Conservation (phyloP, 371 early-diverging fungal genomes). For the Conidiobolus incongruus region DNA sequence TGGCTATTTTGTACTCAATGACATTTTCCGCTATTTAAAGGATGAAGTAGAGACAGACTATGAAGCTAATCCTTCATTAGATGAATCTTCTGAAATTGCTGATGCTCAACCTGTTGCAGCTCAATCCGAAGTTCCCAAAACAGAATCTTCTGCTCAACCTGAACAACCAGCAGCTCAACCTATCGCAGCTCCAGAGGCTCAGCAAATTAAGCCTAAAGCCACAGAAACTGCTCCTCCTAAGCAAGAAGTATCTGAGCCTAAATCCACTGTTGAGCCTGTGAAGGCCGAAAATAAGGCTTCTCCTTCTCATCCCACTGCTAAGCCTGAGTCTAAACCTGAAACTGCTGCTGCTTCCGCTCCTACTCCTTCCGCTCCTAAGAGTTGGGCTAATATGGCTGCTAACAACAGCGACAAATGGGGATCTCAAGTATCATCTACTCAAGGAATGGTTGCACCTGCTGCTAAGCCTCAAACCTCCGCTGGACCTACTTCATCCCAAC, state of each 20-base stretch:
- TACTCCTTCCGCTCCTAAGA: conserved; percentile 12
- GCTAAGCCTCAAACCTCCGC: conserved; percentile 11
- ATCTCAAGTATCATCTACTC: conserved; percentile 13
- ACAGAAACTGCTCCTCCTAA: neutral
- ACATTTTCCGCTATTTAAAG: conserved; percentile 82
- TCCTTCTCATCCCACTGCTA: conserved; percentile 21
- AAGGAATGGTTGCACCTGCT: conserved; percentile 13
- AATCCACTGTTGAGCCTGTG: neutral
- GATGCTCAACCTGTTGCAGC: neutral
- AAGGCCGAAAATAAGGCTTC: conserved; percentile 20
- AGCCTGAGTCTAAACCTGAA: neutral
- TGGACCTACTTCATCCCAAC: neutral
- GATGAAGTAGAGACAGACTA: conserved; percentile 27
- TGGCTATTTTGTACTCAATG: conserved; percentile 84
- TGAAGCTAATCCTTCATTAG: neutral
- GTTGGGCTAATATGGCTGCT: conserved; percentile 30
- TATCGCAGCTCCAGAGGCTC: conserved; percentile 7
- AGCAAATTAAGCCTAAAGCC: conserved; percentile 1
- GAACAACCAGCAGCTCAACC: conserved; percentile 5
- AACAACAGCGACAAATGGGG: conserved; percentile 12
- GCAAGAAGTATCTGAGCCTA: neutral
- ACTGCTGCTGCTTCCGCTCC: conserved; percentile 2
- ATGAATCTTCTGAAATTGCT: neutral
- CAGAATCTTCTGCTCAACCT: conserved; percentile 5
- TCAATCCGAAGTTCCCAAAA: conserved; percentile 6